phyloP scores from a whole-genome alignment of 768 basidiomycete species.

The Epithele typhae region DNA sequence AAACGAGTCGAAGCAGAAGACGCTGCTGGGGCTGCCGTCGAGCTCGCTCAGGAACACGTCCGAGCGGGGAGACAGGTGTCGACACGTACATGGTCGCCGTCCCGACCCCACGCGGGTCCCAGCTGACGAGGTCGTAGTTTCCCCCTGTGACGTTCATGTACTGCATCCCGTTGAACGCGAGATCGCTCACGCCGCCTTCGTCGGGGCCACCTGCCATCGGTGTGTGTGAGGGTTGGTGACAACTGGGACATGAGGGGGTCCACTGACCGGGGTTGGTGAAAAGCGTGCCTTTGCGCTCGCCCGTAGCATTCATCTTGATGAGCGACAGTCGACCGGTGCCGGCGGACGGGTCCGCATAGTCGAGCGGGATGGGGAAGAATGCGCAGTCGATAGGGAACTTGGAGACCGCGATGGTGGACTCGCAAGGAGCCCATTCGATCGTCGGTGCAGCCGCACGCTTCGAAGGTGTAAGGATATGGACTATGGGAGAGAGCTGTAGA shows the following conservation, averaged over 20 bases:
- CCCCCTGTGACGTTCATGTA: slow-evolving; percentile 5
- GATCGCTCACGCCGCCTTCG: slow-evolving; percentile 2
- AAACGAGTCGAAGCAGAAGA: background rate
- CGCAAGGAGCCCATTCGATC: too few species aligned
- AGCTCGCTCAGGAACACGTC: too few species aligned
- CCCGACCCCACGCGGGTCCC: slow-evolving; percentile 10
- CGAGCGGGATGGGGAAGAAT: slow-evolving; percentile 9
- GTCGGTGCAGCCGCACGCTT: too few species aligned
- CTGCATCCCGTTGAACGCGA: background rate
- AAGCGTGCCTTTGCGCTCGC: slow-evolving; percentile 3
- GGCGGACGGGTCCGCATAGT: slow-evolving; percentile 7
- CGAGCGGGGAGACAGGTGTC: too few species aligned
- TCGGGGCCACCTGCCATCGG: slow-evolving; percentile 10
- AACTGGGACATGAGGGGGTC: background rate
- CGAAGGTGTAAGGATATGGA: too few species aligned
- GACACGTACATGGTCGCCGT: slow-evolving; percentile 4
- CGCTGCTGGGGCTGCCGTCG: slow-evolving; percentile 1
- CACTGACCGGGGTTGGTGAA: slow-evolving; percentile 10
- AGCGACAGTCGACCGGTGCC: slow-evolving; percentile 4
- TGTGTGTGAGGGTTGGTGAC: too few species aligned
- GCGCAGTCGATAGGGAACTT: background rate
- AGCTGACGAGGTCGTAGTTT: slow-evolving; percentile 11
- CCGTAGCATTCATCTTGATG: slow-evolving; percentile 4
- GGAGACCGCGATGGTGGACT: too few species aligned
- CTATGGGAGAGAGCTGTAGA: too few species aligned